Evolutionary conservation across 2,329 filamentous ascomycete species (phyloP), one percentile per base, ranked within the genome.

Genomic region (Penicillium hesseltinei): DNA sequence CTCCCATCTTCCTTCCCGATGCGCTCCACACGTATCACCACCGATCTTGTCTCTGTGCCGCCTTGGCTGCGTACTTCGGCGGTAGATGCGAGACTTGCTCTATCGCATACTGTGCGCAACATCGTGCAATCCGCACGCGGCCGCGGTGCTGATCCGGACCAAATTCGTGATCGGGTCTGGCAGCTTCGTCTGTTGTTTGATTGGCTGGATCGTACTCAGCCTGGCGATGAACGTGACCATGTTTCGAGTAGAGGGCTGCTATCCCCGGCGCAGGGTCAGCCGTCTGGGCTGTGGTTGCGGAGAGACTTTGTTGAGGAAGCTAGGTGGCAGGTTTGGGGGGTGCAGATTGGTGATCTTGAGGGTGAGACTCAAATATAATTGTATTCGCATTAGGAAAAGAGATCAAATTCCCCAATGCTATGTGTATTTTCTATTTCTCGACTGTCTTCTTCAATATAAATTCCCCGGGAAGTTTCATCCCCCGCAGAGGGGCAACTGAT

Each of bases 71-170:
- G 80, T 33, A 77, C 79, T 5, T 88, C 84, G 5, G 81, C 84
- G 0, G 85, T 95, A 1, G 92, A 96, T 69, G 84, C 86, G 33
- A 80, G 88, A 39, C 76, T 96, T 27, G 83, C 88, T 57, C 79
- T 96, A 47, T 84, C 84, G 54, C 76, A 75, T 52, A 81, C 76
- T 10, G 67, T 75, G 31, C 68, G 66, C 21, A 71, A 71, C 36
- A 60, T 73, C 19, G 59, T 75, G 23, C 68, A 65, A 36, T 70
- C 72, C 3, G 70, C 70, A 5, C 62, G 61, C 19, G 70, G 72
- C 2, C 67, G 59, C 58, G 70, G 55, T 62, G 73, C 68, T 7
- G 68, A 70, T 44, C 65, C 67, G 1, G 81, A 80, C 54, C 77
- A 78, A 58, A 77, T 83, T 47, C 77, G 77, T 50, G 84, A 88